Evolutionary conservation across 345 rosid species (phyloP).

Genomic region (Cardamine chenopodiifolia): DNA sequence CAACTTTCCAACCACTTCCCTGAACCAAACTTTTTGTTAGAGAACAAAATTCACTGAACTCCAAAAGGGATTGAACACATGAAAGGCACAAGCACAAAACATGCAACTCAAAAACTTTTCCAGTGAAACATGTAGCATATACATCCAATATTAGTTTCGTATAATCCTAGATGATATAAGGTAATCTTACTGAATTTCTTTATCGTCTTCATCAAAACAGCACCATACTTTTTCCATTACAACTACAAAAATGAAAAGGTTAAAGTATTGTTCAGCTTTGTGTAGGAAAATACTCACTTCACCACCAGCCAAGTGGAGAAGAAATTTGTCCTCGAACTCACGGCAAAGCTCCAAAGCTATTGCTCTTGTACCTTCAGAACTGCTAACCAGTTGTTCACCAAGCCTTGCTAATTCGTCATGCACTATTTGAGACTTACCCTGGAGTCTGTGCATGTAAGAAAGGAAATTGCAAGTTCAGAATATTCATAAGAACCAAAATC

Average conservation of each 20-base stretch:
- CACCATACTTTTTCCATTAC: not conserved
- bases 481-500: conserved; percentile 19
- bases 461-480: conserved; percentile 59
- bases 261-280: not conserved
- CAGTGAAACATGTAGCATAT: not conserved
- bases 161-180: not conserved
- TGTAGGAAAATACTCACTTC: conserved; percentile 62
- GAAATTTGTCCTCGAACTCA: conserved; percentile 94
- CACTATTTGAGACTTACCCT: conserved; percentile 92
- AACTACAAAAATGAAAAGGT: conserved; percentile 11
- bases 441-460: conserved; percentile 79
- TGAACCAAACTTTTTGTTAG: conserved; percentile 41
- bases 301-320: conserved; percentile 79
- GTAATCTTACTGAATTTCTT: not conserved
- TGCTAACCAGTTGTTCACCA: conserved; percentile 84
- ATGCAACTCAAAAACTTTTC: not conserved
- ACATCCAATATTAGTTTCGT: not conserved
- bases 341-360: conserved; percentile 95
- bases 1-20: conserved; percentile 99
- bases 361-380: conserved; percentile 94
- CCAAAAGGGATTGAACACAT: conserved; percentile 1
- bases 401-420: conserved; percentile 85
- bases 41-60: not conserved
- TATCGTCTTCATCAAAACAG: not conserved
- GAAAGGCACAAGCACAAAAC: conserved; percentile 18